Conservation (phyloP, 225 moss, liverwort and hornwort species). For the Physcomitrium patens region DNA sequence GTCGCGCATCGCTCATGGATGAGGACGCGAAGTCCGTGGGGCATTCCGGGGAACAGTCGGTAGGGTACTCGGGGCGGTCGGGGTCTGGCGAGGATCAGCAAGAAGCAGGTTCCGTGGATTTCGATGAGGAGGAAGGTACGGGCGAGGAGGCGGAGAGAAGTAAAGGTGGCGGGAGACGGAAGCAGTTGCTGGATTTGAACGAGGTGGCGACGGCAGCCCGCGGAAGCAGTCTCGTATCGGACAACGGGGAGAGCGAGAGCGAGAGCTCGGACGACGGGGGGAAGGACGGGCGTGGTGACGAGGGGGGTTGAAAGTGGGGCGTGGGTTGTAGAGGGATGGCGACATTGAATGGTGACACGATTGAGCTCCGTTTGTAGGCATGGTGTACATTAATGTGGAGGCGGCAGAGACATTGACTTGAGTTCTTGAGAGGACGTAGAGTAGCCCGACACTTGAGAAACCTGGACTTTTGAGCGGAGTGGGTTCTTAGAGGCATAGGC, state of each 20-base stretch:
- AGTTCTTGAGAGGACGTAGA: constrained; percentile 25
- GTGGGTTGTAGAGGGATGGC: constrained; percentile 23
- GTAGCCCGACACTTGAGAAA: constrained; percentile 17
- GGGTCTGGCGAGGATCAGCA: constrained; percentile 33
- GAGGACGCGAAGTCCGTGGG: constrained; percentile 26
- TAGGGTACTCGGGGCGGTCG: constrained; percentile 27
- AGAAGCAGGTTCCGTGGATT: constrained; percentile 55
- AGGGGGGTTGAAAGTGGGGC: constrained; percentile 46
- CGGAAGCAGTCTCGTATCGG: constrained; percentile 64
- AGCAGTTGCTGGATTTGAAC: constrained; percentile 87
- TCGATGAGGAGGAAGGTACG: constrained; percentile 48
- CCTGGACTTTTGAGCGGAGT: constrained; percentile 25
- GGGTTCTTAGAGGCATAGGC: constrained; percentile 25
- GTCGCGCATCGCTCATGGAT: background rate
- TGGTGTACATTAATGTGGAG: constrained; percentile 37
- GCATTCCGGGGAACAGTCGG: constrained; percentile 33
- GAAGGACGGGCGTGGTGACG: constrained; percentile 50
- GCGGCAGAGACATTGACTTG: constrained; percentile 33
- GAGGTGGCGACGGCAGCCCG: constrained; percentile 69
- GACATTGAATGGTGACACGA: constrained; percentile 20
- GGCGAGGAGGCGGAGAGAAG: constrained; percentile 43
- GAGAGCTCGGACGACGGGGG: constrained; percentile 67
- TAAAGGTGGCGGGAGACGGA: constrained; percentile 46
- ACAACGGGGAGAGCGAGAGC: constrained; percentile 63
- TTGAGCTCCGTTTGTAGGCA: constrained; percentile 38